Base-by-base conservation (phyloP, 495 filamentous ascomycete species). In the Penicillium nucicola region DNA sequence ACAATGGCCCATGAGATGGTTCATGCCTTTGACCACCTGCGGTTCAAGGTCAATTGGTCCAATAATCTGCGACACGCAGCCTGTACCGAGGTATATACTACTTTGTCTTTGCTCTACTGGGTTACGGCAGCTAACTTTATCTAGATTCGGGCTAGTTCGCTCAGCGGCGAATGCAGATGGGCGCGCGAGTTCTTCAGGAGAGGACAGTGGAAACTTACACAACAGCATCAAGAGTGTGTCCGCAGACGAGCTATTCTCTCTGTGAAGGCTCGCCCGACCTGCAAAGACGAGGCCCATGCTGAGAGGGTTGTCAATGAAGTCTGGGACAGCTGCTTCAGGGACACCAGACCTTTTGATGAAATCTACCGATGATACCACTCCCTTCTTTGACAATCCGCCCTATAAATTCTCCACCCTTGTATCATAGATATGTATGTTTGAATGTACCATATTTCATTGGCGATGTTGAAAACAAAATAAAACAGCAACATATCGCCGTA, bases 1-100 rank as follows among this genome's bases (percentile, higher is more conserved):
- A 96, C 90, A 28, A 75, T 98, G 62, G 87, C 93, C 35, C 93
- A 98, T 71, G 93, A 98, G 74, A 91, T 98, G 86, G 85, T 98
- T 45, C 93, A 98, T 74, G 92, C 91, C 8, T 97, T 89, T 75
- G 93, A 98, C 64, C 88, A 96, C 68, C 64, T 97, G 58, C 68
- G 91, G 54, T 98, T 89, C 73, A 90, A 95, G 69, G 83, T 96
- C 31, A 84, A 98, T 55, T 89, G 84, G 80, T 69, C 70, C 4
- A 84, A 85, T 48, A 79, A 89, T 56, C 62, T 98, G 69, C 83
- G 85, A 65, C 93, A 97, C 73, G 86, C 90, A 33, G 93, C 93
- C 44, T 97, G 95, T 65, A 86, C 89, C n/a, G 93, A 98, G 83
- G 90, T 92, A 76, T 56, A 75, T 30, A 5, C 10, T 0, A 4